Conservation (phyloP, 257 asterid species). For the Schizonepeta tenuifolia region DNA sequence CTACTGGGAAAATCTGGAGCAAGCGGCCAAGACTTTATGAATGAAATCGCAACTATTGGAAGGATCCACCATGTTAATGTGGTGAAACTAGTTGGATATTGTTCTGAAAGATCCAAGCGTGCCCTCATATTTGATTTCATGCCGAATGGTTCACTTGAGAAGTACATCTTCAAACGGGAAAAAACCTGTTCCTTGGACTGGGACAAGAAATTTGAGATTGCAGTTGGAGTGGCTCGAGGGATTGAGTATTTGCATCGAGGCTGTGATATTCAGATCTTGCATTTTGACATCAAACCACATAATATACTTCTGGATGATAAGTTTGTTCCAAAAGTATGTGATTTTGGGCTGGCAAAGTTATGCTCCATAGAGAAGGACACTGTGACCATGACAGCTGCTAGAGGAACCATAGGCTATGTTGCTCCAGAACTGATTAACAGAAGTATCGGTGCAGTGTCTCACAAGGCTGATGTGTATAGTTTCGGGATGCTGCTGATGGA, state of each 20-base stretch:
- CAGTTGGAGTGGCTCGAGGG: constrained; percentile 40
- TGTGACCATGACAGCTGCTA: constrained; percentile 34
- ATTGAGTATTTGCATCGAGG: constrained; percentile 32
- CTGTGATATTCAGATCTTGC: constrained; percentile 2
- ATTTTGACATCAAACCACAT: constrained; percentile 37
- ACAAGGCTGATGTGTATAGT: too few species aligned
- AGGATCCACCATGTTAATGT: constrained; percentile 18
- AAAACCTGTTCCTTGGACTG: not conserved
- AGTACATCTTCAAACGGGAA: not conserved
- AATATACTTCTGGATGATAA: constrained; percentile 16
- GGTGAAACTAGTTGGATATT: not conserved
- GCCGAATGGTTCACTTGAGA: constrained; percentile 16
- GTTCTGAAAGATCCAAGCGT: not conserved
- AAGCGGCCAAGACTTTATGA: not conserved
- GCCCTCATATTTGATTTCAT: constrained; percentile 4
- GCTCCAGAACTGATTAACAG: constrained; percentile 40
- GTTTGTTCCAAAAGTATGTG: constrained; percentile 31
- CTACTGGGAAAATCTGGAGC: not conserved
- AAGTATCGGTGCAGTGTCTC: constrained; percentile 7
- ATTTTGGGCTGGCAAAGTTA: constrained; percentile 35
- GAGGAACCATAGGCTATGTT: constrained; percentile 41
- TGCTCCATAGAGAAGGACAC: constrained; percentile 7
- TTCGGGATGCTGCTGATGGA: too few species aligned
- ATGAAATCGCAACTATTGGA: constrained; percentile 9
- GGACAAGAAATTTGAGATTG: constrained; percentile 7